Conservation (phyloP, 805 yeast genomes). For the Maudiozyma serrabonitensis region DNA sequence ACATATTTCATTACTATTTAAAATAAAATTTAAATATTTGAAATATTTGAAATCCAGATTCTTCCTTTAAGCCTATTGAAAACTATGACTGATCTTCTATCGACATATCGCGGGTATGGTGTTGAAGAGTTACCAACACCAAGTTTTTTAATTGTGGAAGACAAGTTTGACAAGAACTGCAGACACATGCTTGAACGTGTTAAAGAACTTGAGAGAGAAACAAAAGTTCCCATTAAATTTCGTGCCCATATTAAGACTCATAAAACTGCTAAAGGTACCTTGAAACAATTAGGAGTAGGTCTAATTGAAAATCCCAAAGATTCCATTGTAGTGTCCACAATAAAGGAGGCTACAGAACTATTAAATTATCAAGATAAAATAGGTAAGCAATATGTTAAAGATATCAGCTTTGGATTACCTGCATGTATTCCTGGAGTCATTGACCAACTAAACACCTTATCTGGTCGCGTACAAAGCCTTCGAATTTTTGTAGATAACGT, state of each 20-base stretch:
- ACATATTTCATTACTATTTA: too few relatives aligned
- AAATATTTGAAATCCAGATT: too few relatives aligned
- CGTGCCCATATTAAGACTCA: slow-evolving; percentile 74
- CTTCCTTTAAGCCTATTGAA: too few relatives aligned
- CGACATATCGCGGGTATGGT: slow-evolving; percentile 28
- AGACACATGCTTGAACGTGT: slow-evolving; percentile 41
- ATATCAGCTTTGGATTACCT: slow-evolving; percentile 52
- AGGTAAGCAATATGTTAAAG: slow-evolving; percentile 29
- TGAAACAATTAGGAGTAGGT: slow-evolving; percentile 43
- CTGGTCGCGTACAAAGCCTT: slow-evolving; percentile 34
- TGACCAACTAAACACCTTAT: slow-evolving; percentile 37
- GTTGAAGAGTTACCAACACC: slow-evolving; percentile 39
- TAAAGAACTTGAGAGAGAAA: slow-evolving; percentile 24
- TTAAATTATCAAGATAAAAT: slow-evolving; percentile 22
- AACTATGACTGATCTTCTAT: slow-evolving; percentile 9
- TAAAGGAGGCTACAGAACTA: slow-evolving; percentile 54
- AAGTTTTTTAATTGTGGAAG: slow-evolving; percentile 34
- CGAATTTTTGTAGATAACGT: slow-evolving; percentile 53
- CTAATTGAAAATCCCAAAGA: slow-evolving; percentile 30
- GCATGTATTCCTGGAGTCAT: slow-evolving; percentile 41
- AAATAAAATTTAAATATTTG: too few relatives aligned
- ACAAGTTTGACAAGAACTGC: slow-evolving; percentile 35
- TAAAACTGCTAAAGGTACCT: slow-evolving; percentile 53
- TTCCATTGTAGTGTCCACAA: slow-evolving; percentile 57
- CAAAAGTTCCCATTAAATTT: slow-evolving; percentile 30